Percentiles rank a stretch among this genome's conserved stretches.
Evolutionary conservation across 148 eudicot genomes (phyloP).

Genomic region (Selenicereus undatus): DNA sequence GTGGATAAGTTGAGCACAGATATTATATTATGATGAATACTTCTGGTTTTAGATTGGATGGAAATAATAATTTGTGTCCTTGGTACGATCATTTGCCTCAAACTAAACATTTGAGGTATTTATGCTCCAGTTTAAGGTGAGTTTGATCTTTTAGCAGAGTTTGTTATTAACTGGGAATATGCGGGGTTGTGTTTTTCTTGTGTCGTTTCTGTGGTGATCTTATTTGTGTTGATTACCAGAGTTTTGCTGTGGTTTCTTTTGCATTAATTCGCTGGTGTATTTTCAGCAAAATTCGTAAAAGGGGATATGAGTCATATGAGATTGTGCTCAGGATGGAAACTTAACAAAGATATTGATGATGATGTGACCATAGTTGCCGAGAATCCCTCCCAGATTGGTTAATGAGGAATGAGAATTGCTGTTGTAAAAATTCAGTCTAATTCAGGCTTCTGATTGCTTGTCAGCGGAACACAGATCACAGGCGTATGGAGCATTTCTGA

Average conservation of each 20-base stretch:
- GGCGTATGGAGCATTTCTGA: no score
- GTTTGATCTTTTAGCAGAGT: not conserved
- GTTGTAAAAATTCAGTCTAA: no score
- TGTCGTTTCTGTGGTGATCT: not conserved
- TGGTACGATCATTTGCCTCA: slow-evolving; percentile 8
- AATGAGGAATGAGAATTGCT: no score
- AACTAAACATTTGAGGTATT: not conserved
- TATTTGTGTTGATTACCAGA: not conserved
- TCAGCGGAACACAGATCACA: no score
- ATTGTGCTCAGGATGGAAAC: no score
- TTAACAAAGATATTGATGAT: no score
- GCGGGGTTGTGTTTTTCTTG: not conserved
- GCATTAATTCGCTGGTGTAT: not conserved
- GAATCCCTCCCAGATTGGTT: no score
- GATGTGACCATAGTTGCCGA: no score
- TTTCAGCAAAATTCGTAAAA: not conserved
- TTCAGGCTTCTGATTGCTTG: no score
- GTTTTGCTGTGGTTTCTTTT: not conserved
- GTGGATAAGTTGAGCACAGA: no score
- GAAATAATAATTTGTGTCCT: not conserved
- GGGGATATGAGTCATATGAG: not conserved
- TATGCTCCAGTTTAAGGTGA: not conserved
- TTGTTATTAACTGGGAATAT: not conserved
- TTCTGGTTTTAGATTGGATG: slow-evolving; percentile 26
- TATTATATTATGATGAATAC: no score